These are phyloP conservation scores for Heterobasidion occidentale DNA, from an alignment of 1,284 basidiomycete species.

Conservation along the genomic window DNA sequence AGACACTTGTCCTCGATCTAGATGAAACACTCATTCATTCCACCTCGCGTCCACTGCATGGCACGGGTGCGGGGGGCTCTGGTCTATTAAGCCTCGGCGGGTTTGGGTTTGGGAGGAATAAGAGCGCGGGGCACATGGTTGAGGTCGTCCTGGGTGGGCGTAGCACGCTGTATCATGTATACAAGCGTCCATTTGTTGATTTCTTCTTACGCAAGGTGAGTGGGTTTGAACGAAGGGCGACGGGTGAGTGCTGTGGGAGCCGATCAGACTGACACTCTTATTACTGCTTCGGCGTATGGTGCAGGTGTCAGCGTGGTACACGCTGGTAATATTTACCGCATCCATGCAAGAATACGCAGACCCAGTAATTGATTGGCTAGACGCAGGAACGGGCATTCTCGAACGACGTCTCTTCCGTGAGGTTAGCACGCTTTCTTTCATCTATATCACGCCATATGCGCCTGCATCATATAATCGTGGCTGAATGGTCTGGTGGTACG, in stretches of 20 bases:
- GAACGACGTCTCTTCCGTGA: slow-evolving; percentile 88
- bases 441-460: slow-evolving; percentile 1
- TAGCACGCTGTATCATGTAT: slow-evolving; percentile 94
- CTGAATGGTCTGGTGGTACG: not conserved
- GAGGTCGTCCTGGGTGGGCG: slow-evolving; percentile 89
- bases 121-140: slow-evolving; percentile 83
- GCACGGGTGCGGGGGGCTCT: slow-evolving; percentile 29
- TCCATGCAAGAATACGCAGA: slow-evolving; percentile 99
- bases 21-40: slow-evolving; percentile 99
- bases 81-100: slow-evolving; percentile 59
- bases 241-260: not conserved
- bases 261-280: slow-evolving; percentile 7
- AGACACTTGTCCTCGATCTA: slow-evolving; percentile 92
- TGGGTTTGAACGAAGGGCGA: not conserved
- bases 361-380: slow-evolving; percentile 99
- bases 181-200: slow-evolving; percentile 96
- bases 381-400: slow-evolving; percentile 89
- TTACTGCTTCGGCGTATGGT: not conserved
- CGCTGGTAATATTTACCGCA: slow-evolving; percentile 96
- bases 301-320: slow-evolving; percentile 97
- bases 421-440: slow-evolving; percentile 33
- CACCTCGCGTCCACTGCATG: slow-evolving; percentile 70
- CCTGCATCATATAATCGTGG: not conserved
- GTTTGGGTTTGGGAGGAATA: slow-evolving; percentile 45
- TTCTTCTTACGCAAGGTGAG: slow-evolving; percentile 90